A percentile compares a stretch with the other conserved stretches of the same genome.
Evolutionary conservation across 2,329 filamentous ascomycete species (phyloP).

Genomic region (Clarireedia paspali): DNA sequence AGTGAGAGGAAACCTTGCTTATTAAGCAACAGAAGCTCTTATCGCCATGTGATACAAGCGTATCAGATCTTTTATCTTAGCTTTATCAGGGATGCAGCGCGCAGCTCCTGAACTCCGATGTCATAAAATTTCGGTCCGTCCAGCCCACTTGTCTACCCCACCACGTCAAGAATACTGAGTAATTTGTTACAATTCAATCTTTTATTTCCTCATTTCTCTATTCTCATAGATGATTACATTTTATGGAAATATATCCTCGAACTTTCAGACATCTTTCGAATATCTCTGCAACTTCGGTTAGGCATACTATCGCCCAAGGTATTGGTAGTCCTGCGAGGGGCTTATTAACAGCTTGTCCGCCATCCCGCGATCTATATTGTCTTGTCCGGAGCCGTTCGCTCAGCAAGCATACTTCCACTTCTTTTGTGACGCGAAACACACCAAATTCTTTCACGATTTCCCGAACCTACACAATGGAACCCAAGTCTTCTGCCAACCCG

Average conservation of each 20-base stretch:
- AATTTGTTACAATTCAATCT: not conserved
- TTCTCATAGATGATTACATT: not conserved
- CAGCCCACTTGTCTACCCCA: not conserved
- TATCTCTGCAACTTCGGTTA: not conserved
- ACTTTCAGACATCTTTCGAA: not conserved
- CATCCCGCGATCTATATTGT: not conserved
- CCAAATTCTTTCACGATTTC: not conserved
- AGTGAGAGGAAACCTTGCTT: constrained; percentile 4
- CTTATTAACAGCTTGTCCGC: not conserved
- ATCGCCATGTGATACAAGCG: not conserved
- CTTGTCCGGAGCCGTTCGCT: not conserved
- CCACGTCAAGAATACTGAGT: not conserved
- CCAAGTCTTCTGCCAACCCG: constrained; percentile 4
- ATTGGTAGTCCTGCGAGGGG: not conserved
- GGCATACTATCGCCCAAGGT: not conserved
- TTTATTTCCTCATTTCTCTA: not conserved
- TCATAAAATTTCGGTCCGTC: not conserved
- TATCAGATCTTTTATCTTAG: constrained; percentile 3
- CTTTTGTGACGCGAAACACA: not conserved
- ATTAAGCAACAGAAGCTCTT: constrained; percentile 1
- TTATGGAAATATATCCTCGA: constrained; percentile 6
- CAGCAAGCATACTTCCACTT: not conserved
- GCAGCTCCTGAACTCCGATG: not conserved
- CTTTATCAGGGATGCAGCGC: not conserved
- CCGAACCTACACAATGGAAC: not conserved